A percentile compares a stretch with the other conserved stretches of the same genome.
These are phyloP conservation scores for Trichoderma pleuroti DNA, from an alignment of 2,329 filamentous ascomycete species.

Conservation along the genomic window DNA sequence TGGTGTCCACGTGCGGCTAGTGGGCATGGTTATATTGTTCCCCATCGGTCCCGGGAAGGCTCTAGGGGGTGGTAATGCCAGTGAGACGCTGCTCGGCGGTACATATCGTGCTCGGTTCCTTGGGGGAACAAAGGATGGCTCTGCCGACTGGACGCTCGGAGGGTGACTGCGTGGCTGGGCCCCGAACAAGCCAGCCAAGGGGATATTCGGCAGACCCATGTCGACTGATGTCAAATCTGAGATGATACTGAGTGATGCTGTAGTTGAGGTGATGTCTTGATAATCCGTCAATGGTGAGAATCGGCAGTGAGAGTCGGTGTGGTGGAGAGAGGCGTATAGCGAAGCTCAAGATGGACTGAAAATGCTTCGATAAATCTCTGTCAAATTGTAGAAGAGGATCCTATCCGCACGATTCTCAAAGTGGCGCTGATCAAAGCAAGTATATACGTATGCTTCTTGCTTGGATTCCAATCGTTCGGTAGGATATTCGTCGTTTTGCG, in stretches of 20 bases:
- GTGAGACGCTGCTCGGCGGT: conserved; percentile 28
- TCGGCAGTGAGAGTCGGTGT: neutral
- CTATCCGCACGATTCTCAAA: neutral
- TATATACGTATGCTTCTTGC: neutral
- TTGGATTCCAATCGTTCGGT: neutral
- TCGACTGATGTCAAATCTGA: neutral
- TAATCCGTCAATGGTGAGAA: neutral
- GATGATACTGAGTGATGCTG: neutral
- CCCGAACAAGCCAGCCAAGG: too few species aligned
- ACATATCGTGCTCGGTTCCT: conserved; percentile 24
- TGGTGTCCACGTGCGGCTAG: conserved; percentile 56
- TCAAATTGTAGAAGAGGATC: neutral
- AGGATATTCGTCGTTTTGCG: neutral
- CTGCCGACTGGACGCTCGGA: neutral
- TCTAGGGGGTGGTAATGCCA: conserved; percentile 27
- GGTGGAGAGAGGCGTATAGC: too few species aligned
- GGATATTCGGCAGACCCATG: neutral
- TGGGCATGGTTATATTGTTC: conserved; percentile 30
- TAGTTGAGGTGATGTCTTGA: neutral
- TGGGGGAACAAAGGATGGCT: neutral
- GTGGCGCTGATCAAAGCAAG: neutral
- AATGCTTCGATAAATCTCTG: neutral
- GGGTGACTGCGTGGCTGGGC: neutral
- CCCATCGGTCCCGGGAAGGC: conserved; percentile 26
- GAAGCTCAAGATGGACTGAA: neutral